Percentiles rank a stretch among this genome's conserved stretches.
phyloP scores from a whole-genome alignment of 2,329 filamentous ascomycete species.

The Pseudocercospora musae region DNA sequence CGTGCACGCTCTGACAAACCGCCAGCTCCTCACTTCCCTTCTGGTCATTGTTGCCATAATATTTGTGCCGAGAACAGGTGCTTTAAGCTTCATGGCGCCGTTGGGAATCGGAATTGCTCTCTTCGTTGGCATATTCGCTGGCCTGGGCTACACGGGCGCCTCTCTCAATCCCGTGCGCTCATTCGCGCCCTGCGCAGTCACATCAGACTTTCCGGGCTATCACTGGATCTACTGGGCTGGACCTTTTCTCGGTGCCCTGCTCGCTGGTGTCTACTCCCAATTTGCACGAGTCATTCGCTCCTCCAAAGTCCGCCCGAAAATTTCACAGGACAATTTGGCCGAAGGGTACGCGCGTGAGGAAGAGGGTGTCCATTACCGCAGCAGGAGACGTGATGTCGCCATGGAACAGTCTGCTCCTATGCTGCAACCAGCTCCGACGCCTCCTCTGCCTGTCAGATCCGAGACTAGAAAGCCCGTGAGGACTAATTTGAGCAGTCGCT shows the following conservation, averaged over 20 bases:
- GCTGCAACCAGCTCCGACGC: constrained; percentile 1
- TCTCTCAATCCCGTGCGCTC: constrained; percentile 35
- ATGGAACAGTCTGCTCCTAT: constrained; percentile 2
- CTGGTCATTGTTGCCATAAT: constrained; percentile 36
- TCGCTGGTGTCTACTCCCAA: constrained; percentile 32
- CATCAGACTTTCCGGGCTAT: constrained; percentile 27
- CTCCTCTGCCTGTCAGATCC: background rate
- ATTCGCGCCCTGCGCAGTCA: constrained; percentile 32
- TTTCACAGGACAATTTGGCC: background rate
- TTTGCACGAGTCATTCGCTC: constrained; percentile 12
- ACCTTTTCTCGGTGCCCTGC: constrained; percentile 28
- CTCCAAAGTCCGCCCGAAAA: background rate
- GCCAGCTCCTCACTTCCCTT: constrained; percentile 32
- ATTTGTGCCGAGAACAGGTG: constrained; percentile 31
- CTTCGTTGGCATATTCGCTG: constrained; percentile 22
- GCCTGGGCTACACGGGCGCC: constrained; percentile 33
- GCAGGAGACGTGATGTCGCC: background rate
- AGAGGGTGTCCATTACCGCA: background rate
- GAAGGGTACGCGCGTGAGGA: background rate
- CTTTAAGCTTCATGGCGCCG: constrained; percentile 28
- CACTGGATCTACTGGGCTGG: constrained; percentile 34
- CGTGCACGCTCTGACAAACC: constrained; percentile 1
- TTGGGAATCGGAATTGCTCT: constrained; percentile 26
- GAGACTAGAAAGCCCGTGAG: constrained; percentile 3
- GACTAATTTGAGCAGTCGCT: constrained; percentile 1